Evolutionary conservation across 306 rosid genomes (phyloP).

Genomic region (Lupinus albus): DNA sequence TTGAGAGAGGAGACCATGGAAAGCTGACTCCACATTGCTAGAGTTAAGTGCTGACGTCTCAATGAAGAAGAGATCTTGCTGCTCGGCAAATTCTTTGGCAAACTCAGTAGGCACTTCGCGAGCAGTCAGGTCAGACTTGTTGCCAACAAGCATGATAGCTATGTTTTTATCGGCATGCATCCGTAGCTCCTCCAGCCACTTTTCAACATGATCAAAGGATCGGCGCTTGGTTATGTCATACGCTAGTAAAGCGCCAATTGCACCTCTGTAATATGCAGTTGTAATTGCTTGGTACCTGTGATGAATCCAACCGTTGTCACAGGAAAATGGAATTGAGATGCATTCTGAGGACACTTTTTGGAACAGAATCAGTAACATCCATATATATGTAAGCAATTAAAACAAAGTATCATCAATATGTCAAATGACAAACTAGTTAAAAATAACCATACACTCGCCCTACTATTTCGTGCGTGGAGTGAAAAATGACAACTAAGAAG

Average conservation of each 20-base stretch:
- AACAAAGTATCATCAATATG: slow-evolving; percentile 4
- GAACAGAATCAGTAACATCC: slow-evolving; percentile 21
- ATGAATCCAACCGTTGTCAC: slow-evolving; percentile 39
- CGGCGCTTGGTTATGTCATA: slow-evolving; percentile 83
- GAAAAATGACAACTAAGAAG: not conserved
- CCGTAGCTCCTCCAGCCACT: slow-evolving; percentile 85
- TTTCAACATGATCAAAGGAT: slow-evolving; percentile 71
- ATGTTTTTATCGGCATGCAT: slow-evolving; percentile 76
- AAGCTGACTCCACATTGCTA: slow-evolving; percentile 82
- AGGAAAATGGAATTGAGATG: slow-evolving; percentile 32
- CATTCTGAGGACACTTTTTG: slow-evolving; percentile 4
- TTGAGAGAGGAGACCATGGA: slow-evolving; percentile 75
- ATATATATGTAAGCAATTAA: slow-evolving; percentile 3
- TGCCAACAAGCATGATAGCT: slow-evolving; percentile 85
- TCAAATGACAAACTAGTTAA: slow-evolving; percentile 4
- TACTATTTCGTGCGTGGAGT: not conserved
- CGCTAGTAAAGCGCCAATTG: slow-evolving; percentile 87
- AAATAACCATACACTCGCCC: not conserved
- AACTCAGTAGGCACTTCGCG: slow-evolving; percentile 75
- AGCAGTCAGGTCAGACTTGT: slow-evolving; percentile 78
- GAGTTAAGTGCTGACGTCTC: slow-evolving; percentile 95
- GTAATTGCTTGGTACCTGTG: slow-evolving; percentile 94
- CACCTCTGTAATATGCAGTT: slow-evolving; percentile 94
- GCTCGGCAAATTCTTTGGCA: slow-evolving; percentile 77
- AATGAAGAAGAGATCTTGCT: slow-evolving; percentile 75